Evolutionary conservation across 1,139 yeast species (phyloP), one percentile per base, ranked within the genome.

Genomic region (Nakaseomyces uthaithaninus): DNA sequence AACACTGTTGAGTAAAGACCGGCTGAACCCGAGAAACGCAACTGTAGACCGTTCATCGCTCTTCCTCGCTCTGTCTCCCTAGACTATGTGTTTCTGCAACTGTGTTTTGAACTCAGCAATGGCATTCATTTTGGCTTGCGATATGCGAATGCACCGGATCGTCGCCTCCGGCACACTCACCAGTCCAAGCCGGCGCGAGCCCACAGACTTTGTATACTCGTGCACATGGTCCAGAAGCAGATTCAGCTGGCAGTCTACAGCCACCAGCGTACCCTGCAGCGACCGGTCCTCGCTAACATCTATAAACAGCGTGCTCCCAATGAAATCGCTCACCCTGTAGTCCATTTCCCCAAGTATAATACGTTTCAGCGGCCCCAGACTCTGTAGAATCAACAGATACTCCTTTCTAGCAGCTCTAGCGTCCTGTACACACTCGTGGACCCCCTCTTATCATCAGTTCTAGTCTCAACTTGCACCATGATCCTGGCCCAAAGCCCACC

Each of bases 21-120:
- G n/a, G n/a, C n/a, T n/a, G n/a, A n/a, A n/a, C n/a, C n/a, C n/a
- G n/a, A n/a, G n/a, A n/a, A n/a, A n/a, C n/a, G n/a, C 46, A 91
- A 66, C 38, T 60, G 62, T 3, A 80, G 75, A 17, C 98, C 98
- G 33, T 72, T 55, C 48, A 76, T 68, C 23, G 60, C 57, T 35
- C 68, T 71, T 0, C 98, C 97, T n/a, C n/a, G n/a, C n/a, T n/a
- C n/a, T 15, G 5, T 28, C 27, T 15, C 37, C 25, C 40, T 42
- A 52, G 17, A 50, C 44, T 33, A 52, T 46, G 25, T 40, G 37
- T 15, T 37, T 41, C 45, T 45, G 34, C 10, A 46, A 35, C 25
- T 42, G 44, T 14, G 42, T 40, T 33, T 47, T 50, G 16, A 43
- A 39, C 10, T 35, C 27, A n/a, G 41, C 23, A 19, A 54, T 23